A percentile compares a stretch with the other conserved stretches of the same genome.
Conservation (phyloP, 2,329 filamentous ascomycete species). For the Aspergillus chevalieri region DNA sequence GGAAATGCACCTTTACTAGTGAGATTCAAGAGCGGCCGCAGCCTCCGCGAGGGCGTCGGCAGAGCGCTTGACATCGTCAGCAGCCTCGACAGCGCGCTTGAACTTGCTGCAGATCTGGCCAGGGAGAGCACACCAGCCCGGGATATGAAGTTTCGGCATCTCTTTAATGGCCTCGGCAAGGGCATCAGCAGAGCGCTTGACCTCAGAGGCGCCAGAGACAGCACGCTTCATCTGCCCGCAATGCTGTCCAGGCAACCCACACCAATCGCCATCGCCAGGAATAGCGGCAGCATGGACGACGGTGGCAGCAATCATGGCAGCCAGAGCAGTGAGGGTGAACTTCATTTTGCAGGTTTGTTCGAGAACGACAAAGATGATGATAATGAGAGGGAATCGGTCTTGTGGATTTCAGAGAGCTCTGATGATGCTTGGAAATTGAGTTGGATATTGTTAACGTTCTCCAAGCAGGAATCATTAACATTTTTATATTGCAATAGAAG, state of each 20-base stretch:
- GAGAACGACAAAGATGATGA: not conserved
- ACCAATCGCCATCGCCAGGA: constrained; percentile 18
- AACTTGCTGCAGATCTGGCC: constrained; percentile 51
- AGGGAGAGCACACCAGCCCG: constrained; percentile 28
- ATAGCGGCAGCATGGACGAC: constrained; percentile 25
- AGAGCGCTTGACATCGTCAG: constrained; percentile 44
- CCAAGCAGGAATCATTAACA: too few species aligned
- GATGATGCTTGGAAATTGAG: too few species aligned
- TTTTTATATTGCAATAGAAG: not conserved
- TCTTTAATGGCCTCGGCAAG: constrained; percentile 26
- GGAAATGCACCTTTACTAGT: constrained; percentile 18
- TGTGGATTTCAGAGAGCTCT: not conserved
- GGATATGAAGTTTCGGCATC: constrained; percentile 16
- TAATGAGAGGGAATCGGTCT: not conserved
- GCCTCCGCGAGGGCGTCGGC: constrained; percentile 27
- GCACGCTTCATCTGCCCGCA: constrained; percentile 25
- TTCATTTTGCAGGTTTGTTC: not conserved
- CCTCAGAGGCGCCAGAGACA: constrained; percentile 18
- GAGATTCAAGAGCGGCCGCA: constrained; percentile 23
- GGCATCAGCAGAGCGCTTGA: constrained; percentile 28
- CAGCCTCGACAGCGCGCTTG: constrained; percentile 59
- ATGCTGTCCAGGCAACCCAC: constrained; percentile 23
- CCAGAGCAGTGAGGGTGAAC: constrained; percentile 27
- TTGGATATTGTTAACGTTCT: too few species aligned
- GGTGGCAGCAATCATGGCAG: constrained; percentile 37